These are phyloP conservation scores for Porodaedalea pini DNA, from an alignment of 1,284 basidiomycete species.

Conservation along the genomic window DNA sequence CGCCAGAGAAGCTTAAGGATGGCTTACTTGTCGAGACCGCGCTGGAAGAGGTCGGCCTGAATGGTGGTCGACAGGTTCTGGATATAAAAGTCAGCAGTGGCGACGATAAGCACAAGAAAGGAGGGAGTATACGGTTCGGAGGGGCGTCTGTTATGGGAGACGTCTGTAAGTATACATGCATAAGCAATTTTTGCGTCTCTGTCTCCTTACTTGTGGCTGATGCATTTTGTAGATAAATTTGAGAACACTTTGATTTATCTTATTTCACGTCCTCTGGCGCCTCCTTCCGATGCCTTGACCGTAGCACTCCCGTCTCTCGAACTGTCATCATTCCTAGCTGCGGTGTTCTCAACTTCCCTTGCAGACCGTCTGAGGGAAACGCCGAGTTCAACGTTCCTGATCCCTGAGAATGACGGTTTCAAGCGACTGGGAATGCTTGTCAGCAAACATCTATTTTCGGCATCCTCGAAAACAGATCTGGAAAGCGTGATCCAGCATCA, in stretches of 20 bases:
- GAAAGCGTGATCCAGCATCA: constrained; percentile 85
- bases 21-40: constrained; percentile 79
- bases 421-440: constrained; percentile 79
- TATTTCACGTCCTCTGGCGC: constrained; percentile 76
- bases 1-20: constrained; percentile 63
- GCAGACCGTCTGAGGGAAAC: constrained; percentile 65
- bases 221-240: constrained; percentile 50
- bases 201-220: constrained; percentile 20
- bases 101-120: constrained; percentile 40
- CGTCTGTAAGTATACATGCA: constrained; percentile 49
- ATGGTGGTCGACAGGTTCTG: constrained; percentile 70
- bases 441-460: constrained; percentile 81
- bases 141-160: constrained; percentile 80
- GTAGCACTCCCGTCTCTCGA: constrained; percentile 81
- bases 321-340: constrained; percentile 86
- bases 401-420: constrained; percentile 89
- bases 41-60: constrained; percentile 64
- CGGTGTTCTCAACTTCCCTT: constrained; percentile 78
- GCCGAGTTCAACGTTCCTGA: constrained; percentile 78
- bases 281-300: constrained; percentile 79
- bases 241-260: constrained; percentile 88
- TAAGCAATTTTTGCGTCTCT: not conserved
- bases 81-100: constrained; percentile 58
- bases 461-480: constrained; percentile 73
- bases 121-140: constrained; percentile 74